Evolutionary conservation across 108 stramenopile species (phyloP).

Genomic region (Cyclotella atomus): DNA sequence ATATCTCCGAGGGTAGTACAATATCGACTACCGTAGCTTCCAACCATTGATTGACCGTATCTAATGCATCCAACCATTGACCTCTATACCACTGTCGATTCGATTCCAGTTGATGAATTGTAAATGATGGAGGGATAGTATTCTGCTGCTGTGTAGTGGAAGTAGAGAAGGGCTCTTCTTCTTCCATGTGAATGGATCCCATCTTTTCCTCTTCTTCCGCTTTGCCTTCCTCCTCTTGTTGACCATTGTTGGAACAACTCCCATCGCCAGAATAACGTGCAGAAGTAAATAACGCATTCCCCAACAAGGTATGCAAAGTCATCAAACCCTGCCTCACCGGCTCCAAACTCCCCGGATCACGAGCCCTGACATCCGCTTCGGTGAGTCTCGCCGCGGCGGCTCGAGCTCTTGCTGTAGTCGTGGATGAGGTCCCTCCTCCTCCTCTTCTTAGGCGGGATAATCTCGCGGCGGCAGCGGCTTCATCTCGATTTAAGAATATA

Average conservation of each 20-base stretch:
- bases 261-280: neutral
- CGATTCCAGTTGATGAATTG: slow-evolving; percentile 49
- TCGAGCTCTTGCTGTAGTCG: neutral
- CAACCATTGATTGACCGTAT: slow-evolving; percentile 97
- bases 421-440: slow-evolving; percentile 2
- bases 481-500: no score
- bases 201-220: slow-evolving; percentile 13
- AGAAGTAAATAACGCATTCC: slow-evolving; percentile 30
- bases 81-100: slow-evolving; percentile 89
- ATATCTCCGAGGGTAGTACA: slow-evolving; percentile 66
- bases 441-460: neutral
- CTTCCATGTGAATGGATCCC: neutral
- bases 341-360: slow-evolving; percentile 86
- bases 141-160: neutral
- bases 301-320: slow-evolving; percentile 89
- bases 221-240: neutral
- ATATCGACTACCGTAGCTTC: slow-evolving; percentile 96
- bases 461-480: no score
- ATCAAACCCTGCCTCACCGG: slow-evolving; percentile 93
- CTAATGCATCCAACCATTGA: slow-evolving; percentile 96
- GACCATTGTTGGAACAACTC: neutral
- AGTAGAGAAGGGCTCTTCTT: neutral
- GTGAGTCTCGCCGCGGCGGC: slow-evolving; percentile 59
- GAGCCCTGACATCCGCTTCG: slow-evolving; percentile 60
- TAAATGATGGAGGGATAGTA: neutral